Evolutionary conservation across 306 rosid species (phyloP).

Genomic region (Cicer yamashitae): DNA sequence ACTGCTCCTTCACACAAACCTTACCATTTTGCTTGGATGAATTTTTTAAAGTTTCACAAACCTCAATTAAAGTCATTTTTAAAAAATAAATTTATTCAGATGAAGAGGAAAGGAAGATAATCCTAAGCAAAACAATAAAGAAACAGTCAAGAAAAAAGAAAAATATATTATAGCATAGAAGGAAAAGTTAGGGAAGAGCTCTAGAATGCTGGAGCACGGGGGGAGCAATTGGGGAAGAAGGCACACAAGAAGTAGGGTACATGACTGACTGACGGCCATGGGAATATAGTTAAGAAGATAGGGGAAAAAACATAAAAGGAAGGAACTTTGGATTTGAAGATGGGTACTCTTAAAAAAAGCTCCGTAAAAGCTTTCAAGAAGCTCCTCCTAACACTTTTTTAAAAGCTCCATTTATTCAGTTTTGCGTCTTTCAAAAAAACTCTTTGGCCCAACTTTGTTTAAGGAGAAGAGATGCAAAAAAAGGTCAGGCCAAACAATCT

Average conservation of each 20-base stretch:
- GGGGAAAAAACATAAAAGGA: not conserved
- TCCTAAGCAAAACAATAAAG: constrained; percentile 5
- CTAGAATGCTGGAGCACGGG: not conserved
- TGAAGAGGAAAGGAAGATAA: constrained; percentile 8
- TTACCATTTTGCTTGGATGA: not conserved
- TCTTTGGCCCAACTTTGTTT: not conserved
- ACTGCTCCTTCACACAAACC: constrained; percentile 7
- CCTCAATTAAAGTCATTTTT: not conserved
- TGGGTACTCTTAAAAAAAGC: not conserved
- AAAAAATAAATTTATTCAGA: not conserved
- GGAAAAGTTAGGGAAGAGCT: not conserved
- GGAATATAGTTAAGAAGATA: not conserved
- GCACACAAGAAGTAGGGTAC: not conserved
- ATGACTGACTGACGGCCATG: not conserved
- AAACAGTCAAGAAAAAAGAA: not conserved
- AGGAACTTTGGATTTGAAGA: not conserved
- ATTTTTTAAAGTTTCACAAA: constrained; percentile 15
- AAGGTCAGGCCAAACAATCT: not conserved
- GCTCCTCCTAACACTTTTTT: not conserved
- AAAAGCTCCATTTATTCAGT: not conserved
- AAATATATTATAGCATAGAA: not conserved
- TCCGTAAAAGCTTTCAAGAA: not conserved
- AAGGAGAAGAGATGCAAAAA: not conserved
- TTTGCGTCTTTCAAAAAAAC: constrained; percentile 5
- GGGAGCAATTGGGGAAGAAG: not conserved